Evolutionary conservation across 805 yeast species (phyloP).

Genomic region (Cyberlindnera bimundalis): DNA sequence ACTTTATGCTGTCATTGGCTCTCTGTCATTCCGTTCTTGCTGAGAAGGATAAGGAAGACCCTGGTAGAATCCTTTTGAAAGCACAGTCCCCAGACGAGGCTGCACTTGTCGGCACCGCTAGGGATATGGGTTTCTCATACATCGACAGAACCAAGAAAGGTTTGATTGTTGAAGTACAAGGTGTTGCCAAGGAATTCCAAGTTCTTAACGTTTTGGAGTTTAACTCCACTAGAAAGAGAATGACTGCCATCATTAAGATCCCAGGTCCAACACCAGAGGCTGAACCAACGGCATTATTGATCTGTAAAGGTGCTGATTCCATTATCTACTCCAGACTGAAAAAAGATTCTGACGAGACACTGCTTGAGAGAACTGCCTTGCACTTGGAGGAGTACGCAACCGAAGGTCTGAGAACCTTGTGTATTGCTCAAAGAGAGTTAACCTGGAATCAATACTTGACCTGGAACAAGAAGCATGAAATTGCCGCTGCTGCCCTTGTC

Average conservation of each 20-base stretch:
- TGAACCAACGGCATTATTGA: constrained; percentile 57
- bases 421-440: constrained; percentile 69
- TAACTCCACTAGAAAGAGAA: constrained; percentile 82
- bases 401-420: constrained; percentile 77
- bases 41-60: constrained; percentile 60
- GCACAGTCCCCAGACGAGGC: constrained; percentile 90
- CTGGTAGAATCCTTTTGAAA: constrained; percentile 52
- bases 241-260: constrained; percentile 76
- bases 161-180: constrained; percentile 63
- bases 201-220: constrained; percentile 70
- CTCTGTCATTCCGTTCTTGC: constrained; percentile 76
- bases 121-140: constrained; percentile 72
- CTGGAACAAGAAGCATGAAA: constrained; percentile 61
- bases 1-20: constrained; percentile 73
- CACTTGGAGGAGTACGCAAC: constrained; percentile 76
- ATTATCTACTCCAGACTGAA: constrained; percentile 66
- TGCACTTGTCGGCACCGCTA: constrained; percentile 77
- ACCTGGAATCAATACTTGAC: constrained; percentile 54
- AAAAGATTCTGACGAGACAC: constrained; percentile 37
- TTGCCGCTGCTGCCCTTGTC: constrained; percentile 61
- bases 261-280: constrained; percentile 27
- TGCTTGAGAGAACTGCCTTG: constrained; percentile 61
- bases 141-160: constrained; percentile 66
- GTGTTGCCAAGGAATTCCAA: constrained; percentile 66
- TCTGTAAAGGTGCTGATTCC: constrained; percentile 86